Evolutionary conservation across 2,329 filamentous ascomycete species (phyloP).

Genomic region (Lachnum nothofagi): DNA sequence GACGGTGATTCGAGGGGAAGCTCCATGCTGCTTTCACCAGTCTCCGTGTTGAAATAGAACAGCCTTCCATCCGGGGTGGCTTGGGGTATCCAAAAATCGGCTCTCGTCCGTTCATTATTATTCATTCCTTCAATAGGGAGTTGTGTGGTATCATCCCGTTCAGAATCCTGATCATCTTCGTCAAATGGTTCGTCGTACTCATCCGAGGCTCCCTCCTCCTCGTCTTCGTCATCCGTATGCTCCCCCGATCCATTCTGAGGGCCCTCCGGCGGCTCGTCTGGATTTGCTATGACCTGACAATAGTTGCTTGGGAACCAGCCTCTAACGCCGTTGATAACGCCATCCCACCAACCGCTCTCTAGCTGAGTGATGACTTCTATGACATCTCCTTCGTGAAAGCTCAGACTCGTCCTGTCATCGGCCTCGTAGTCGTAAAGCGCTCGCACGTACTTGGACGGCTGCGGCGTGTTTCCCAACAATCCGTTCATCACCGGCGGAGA

Average conservation of each 20-base stretch:
- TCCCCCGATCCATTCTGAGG: constrained; percentile 48
- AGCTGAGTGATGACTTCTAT: constrained; percentile 98
- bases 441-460: constrained; percentile 79
- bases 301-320: constrained; percentile 99
- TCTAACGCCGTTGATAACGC: constrained; percentile 90
- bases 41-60: constrained; percentile 98
- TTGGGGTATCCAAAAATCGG: constrained; percentile 98
- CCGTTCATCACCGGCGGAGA: constrained; percentile 51
- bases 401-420: constrained; percentile 92
- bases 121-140: constrained; percentile 66
- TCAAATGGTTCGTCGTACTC: constrained; percentile 56
- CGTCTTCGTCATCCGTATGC: constrained; percentile 56
- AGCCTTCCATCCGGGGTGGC: constrained; percentile 87
- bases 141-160: constrained; percentile 50
- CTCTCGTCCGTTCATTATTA: constrained; percentile 67
- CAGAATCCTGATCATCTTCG: constrained; percentile 62
- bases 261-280: constrained; percentile 65
- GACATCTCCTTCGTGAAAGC: constrained; percentile 92
- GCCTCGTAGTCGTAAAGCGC: constrained; percentile 97
- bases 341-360: constrained; percentile 99
- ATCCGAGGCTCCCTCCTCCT: constrained; percentile 60
- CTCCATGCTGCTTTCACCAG: constrained; percentile 90
- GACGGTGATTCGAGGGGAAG: constrained; percentile 86
- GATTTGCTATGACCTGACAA: constrained; percentile 76
- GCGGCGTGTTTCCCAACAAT: constrained; percentile 53